phyloP scores from a whole-genome alignment of 2,329 filamentous ascomycete species.

The Piedraia hortae region DNA sequence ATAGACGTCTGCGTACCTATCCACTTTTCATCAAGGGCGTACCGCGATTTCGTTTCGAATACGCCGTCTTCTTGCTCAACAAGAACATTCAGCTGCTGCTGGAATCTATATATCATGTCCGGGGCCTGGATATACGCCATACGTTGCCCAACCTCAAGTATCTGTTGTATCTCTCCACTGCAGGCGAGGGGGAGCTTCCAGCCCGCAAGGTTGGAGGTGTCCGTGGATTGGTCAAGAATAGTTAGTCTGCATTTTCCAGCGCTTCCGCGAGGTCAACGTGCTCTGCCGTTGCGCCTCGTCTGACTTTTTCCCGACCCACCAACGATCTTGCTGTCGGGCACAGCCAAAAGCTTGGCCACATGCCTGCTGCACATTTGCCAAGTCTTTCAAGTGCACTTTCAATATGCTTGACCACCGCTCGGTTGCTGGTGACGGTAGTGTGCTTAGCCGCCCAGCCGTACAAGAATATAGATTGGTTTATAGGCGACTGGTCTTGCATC shows the following conservation, averaged over 20 bases:
- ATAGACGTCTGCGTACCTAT: constrained; percentile 24
- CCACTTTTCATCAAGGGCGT: constrained; percentile 50
- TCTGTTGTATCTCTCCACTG: constrained; percentile 65
- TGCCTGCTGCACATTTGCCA: constrained; percentile 20
- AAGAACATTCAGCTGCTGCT: constrained; percentile 62
- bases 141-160: constrained; percentile 87
- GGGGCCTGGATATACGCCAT: constrained; percentile 69
- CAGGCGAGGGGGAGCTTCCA: constrained; percentile 38
- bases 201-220: constrained; percentile 26
- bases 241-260: too few species aligned
- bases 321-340: constrained; percentile 36
- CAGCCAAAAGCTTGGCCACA: constrained; percentile 35
- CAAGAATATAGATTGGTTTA: constrained; percentile 45
- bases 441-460: constrained; percentile 37
- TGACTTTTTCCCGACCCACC: constrained; percentile 39
- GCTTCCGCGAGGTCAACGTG: too few species aligned
- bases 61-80: constrained; percentile 86
- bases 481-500: constrained; percentile 16
- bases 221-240: constrained; percentile 21
- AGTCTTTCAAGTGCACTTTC: constrained; percentile 29
- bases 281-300: constrained; percentile 6
- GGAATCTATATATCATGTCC: constrained; percentile 35
- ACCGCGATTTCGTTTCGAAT: constrained; percentile 68
- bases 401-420: constrained; percentile 36
- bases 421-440: constrained; percentile 46